A percentile compares a stretch with the other conserved stretches of the same genome.
Evolutionary conservation across 768 basidiomycete genomes (phyloP).

Genomic region (Gloeopeniophorella convolvens): DNA sequence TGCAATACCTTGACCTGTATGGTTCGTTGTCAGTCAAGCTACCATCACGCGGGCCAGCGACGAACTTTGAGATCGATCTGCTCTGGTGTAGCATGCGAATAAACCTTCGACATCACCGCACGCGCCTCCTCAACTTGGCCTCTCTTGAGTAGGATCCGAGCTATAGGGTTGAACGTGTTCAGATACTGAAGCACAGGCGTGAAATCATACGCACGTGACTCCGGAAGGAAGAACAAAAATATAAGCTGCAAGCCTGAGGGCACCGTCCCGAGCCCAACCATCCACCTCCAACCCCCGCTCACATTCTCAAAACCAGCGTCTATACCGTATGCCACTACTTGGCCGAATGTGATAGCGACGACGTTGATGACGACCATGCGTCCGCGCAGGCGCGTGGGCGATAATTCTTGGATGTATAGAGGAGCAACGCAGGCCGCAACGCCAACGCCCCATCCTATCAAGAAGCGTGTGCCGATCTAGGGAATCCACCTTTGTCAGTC

Average conservation of each 20-base stretch:
- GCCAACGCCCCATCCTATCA: constrained; percentile 71
- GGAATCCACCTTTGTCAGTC: not conserved
- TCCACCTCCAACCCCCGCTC: constrained; percentile 71
- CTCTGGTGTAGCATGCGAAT: constrained; percentile 53
- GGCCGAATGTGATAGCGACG: constrained; percentile 74
- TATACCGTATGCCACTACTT: constrained; percentile 73
- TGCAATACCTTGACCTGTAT: constrained; percentile 51
- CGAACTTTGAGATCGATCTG: constrained; percentile 61
- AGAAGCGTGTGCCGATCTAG: constrained; percentile 64
- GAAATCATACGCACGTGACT: constrained; percentile 52
- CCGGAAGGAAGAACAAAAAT: constrained; percentile 61
- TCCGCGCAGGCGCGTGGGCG: constrained; percentile 66
- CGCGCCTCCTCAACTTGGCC: constrained; percentile 46
- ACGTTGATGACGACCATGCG: constrained; percentile 79
- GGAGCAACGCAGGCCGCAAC: constrained; percentile 74
- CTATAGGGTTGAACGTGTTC: constrained; percentile 24
- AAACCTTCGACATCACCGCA: constrained; percentile 58
- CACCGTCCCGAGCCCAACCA: constrained; percentile 71
- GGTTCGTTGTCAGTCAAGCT: too few relatives aligned
- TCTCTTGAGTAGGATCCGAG: constrained; percentile 59
- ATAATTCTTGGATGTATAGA: constrained; percentile 78
- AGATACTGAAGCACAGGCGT: not conserved
- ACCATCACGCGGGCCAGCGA: not conserved
- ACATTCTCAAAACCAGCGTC: constrained; percentile 59
- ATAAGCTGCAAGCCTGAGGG: constrained; percentile 60